Base-by-base conservation (phyloP, 768 basidiomycete genomes). In the Gloeophyllum trabeum region DNA sequence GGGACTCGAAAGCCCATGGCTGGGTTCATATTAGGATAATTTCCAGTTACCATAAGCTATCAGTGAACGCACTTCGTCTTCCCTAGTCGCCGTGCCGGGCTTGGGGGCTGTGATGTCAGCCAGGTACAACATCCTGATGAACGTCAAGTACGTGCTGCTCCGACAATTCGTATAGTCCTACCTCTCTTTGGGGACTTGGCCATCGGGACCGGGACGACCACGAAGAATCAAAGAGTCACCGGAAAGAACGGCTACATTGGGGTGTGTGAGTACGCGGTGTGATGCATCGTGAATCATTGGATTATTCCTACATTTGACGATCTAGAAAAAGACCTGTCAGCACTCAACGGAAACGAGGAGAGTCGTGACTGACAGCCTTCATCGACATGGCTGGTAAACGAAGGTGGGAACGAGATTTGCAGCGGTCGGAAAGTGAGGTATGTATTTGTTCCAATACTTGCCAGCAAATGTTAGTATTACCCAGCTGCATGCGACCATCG, bases 161-260 rank as follows among this genome's bases (percentile, higher is more conserved):
- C 18, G 25, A 7, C 25, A 36, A 25, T 34, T 12, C 23, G 39
- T 45, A 22, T n/a, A 19, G 36, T 54, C 66, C 44, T 50, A 86
- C 90, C 88, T 75, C 63, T 96, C 91, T 66, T 93, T 94, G 1
- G 89, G 80, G 43, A 81, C 77, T 59, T 91, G 88, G 5, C 91
- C 90, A 56, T 87, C 85, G 1, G 81, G 73, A 25, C 79, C 81
- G 30, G 74, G 77, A 47, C 76, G 73, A 49, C 74, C 81, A 61
- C 91, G 80, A 42, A 96, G 66, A 44, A 94, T 72, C 44, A 93
- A 75, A 32, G 90, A 84, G 60, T 94, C 92, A 26, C 89, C 91
- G 35, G 91, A 94, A 47, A 88, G 75, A 52, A 87, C 89, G 55
- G 87, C 91, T 91, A 58, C 57, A 24, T 47, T 54, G 43, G 40